These are phyloP conservation scores for Mortierella sp. DNA, from an alignment of 371 early-diverging fungal species.

Conservation along the genomic window DNA sequence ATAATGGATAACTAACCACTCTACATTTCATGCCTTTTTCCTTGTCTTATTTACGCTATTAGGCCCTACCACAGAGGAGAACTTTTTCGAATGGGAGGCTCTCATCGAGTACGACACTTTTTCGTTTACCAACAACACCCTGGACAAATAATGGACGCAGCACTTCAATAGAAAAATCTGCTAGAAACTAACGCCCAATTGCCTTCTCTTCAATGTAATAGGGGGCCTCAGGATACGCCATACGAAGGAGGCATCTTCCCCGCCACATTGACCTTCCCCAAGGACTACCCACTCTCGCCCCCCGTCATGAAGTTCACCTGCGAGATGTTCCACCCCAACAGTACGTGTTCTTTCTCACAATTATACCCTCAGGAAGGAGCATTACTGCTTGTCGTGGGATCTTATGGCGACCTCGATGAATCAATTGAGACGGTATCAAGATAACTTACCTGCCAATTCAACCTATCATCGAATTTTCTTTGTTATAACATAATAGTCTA, in stretches of 20 bases:
- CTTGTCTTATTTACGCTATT: neutral
- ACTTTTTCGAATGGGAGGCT: conserved; percentile 98
- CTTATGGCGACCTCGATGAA: neutral
- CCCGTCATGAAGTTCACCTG: conserved; percentile 93
- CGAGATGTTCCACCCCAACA: conserved; percentile 96
- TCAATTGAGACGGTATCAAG: neutral
- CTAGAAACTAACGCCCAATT: neutral
- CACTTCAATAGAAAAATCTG: neutral
- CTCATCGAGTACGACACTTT: conserved; percentile 81
- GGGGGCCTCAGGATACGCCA: conserved; percentile 95
- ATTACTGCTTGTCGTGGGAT: neutral
- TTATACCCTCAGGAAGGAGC: neutral
- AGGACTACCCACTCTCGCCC: conserved; percentile 96
- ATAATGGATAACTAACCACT: neutral
- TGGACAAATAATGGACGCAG: neutral
- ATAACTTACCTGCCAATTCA: neutral
- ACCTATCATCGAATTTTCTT: neutral
- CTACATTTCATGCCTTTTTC: neutral
- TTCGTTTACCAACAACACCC: neutral
- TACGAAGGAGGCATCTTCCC: conserved; percentile 93
- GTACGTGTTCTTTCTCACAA: conserved; percentile 39
- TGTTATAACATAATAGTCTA: conserved; percentile 73
- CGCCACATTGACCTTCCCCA: conserved; percentile 89
- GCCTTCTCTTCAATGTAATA: conserved; percentile 36
- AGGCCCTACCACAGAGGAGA: conserved; percentile 92